phyloP scores from a whole-genome alignment of 805 yeast species.

The Teunomyces kruisii region DNA sequence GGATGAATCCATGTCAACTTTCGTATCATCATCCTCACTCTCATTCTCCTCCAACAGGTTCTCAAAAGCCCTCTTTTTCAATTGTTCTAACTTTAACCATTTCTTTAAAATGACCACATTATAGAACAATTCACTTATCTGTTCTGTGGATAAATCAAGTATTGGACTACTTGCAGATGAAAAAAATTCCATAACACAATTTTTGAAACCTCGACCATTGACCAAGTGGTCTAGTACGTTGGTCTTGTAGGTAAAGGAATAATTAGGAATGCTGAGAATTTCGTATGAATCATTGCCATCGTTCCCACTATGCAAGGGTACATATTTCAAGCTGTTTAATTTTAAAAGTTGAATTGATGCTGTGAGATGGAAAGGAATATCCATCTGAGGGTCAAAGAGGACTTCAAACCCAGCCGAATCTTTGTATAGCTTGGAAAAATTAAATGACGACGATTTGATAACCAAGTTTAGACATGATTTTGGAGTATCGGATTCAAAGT shows the following conservation, averaged over 20 bases:
- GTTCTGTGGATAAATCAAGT: constrained; percentile 34
- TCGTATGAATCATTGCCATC: constrained; percentile 21
- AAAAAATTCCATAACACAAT: constrained; percentile 37
- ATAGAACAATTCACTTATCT: constrained; percentile 32
- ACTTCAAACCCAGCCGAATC: constrained; percentile 41
- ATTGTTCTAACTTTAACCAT: constrained; percentile 19
- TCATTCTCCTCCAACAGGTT: background rate
- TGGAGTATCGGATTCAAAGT: constrained; percentile 19
- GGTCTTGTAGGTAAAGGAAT: constrained; percentile 33
- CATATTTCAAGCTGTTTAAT: constrained; percentile 19
- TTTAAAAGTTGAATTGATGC: constrained; percentile 32
- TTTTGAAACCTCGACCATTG: constrained; percentile 35
- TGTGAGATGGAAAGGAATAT: constrained; percentile 35
- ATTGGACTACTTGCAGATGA: constrained; percentile 39
- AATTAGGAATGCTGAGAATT: constrained; percentile 35
- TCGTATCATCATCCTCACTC: constrained; percentile 4
- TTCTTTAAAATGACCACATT: constrained; percentile 32
- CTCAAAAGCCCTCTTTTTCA: constrained; percentile 8
- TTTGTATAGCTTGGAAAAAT: constrained; percentile 18
- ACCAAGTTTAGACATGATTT: constrained; percentile 22
- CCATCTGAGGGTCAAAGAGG: constrained; percentile 29
- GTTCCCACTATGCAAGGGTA: constrained; percentile 4
- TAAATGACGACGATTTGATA: constrained; percentile 28
- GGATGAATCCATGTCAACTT: background rate
- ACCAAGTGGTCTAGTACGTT: constrained; percentile 34